Evolutionary conservation across 176 grass and related monocot genomes (phyloP), one percentile per base, ranked within the genome.

Genomic region (Avena atlantica): DNA sequence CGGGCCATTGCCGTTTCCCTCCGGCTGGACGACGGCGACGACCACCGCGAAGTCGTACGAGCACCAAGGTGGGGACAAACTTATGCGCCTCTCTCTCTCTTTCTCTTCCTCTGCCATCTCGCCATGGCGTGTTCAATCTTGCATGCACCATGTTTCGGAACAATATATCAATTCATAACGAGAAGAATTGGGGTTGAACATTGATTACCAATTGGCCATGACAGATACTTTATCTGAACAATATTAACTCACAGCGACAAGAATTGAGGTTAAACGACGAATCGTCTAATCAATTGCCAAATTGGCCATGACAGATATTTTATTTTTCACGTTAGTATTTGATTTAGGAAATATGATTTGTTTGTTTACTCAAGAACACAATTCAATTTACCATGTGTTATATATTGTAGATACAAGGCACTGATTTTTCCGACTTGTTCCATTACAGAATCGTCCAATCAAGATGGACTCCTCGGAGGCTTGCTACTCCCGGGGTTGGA

Each of bases 401-500:
- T n/a, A n/a, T n/a, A 40, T 40, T 40, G 37, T 40, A 6, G 37
- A 40, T 42, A 42, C 40, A 42, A 53, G 13, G 24, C 24, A 24
- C 62, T 65, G 2, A 65, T 65, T 65, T 65, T 5, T 36, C 3
- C 45, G 8, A 13, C 20, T 11, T 47, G 12, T 7, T 31, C 4
- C 8, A 14, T 72, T 6, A 53, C 84, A 78, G 66, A 45, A 19
- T 49, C 27, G 27, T 29, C 23, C 58, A 20, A 76, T 20, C 14
- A 48, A 48, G 86, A 88, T 27, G 51, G 76, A 29, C 88, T 92
- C 78, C 86, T 95, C 2, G 91, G 91, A 9, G 96, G 90, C 70
- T 87, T 98, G 56, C 90, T 95, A 20, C 78, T 87, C 11, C 78
- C 90, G 23, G 78, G 78, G 1, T 88, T 93, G 40, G 81, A 95